These are phyloP conservation scores for Silene vulgaris DNA, from an alignment of 179 eudicot species.

Conservation along the genomic window DNA sequence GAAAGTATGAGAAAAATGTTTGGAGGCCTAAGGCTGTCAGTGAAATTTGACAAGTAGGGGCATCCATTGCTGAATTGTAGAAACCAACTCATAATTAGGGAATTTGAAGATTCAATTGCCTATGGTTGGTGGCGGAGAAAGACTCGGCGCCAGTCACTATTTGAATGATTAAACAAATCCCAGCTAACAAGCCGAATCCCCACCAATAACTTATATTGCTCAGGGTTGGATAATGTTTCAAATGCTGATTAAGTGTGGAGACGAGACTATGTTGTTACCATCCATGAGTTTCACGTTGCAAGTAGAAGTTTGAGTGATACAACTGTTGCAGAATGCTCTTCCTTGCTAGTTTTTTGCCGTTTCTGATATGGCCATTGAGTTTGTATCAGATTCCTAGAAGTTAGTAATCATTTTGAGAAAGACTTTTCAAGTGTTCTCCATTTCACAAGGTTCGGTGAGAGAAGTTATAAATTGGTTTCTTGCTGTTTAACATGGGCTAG, in stretches of 20 bases:
- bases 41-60: conserved; percentile 3
- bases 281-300: background rate
- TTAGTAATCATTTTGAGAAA: background rate
- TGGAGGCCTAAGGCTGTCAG: conserved; percentile 2
- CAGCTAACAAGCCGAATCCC: conserved; percentile 5
- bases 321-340: background rate
- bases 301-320: conserved; percentile 11
- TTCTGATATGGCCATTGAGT: background rate
- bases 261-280: conserved; percentile 14
- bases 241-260: background rate
- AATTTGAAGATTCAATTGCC: too few relatives aligned
- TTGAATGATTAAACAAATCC: background rate
- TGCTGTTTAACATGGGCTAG: background rate
- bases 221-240: conserved; percentile 4
- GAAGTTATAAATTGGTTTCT: background rate
- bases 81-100: too few relatives aligned
- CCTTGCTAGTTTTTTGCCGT: conserved; percentile 1
- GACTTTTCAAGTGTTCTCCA: background rate
- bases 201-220: conserved; percentile 5
- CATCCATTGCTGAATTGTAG: too few relatives aligned
- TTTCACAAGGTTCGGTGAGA: background rate
- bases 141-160: too few relatives aligned
- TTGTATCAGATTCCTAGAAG: conserved; percentile 5
- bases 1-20: background rate
- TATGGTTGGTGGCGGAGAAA: too few relatives aligned